Evolutionary conservation across 257 asterid species (phyloP).

Genomic region (Fraxinus cuspidata): DNA sequence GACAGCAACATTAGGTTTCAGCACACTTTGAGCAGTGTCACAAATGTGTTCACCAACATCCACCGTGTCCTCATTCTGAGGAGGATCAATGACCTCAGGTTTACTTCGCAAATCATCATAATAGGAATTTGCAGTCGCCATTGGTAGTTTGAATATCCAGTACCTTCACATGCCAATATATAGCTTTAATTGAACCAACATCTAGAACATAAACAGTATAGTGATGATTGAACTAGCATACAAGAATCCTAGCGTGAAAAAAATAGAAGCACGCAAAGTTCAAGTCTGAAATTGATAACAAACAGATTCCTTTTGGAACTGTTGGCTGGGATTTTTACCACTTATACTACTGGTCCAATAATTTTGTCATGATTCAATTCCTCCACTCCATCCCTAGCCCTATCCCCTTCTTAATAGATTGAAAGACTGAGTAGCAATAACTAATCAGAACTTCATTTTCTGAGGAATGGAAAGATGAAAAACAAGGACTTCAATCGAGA

Average conservation of each 20-base stretch:
- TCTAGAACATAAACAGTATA: not conserved
- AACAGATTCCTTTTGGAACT: not conserved
- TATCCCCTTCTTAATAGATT: not conserved
- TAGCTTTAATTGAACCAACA: not conserved
- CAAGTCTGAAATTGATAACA: not conserved
- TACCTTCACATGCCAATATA: slow-evolving; percentile 27
- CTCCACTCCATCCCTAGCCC: not conserved
- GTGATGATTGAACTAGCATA: not conserved
- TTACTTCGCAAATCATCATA: slow-evolving; percentile 36
- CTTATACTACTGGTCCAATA: not conserved
- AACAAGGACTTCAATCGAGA: not conserved
- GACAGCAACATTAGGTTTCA: slow-evolving; percentile 38
- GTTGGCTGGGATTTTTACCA: not conserved
- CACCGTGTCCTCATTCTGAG: slow-evolving; percentile 29
- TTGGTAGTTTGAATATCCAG: slow-evolving; percentile 18
- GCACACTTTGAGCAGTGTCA: slow-evolving; percentile 26
- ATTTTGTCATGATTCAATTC: not conserved
- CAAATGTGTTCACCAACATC: slow-evolving; percentile 33
- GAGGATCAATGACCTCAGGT: slow-evolving; percentile 47
- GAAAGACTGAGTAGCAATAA: not conserved
- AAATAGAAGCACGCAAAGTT: not conserved
- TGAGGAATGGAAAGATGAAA: not conserved
- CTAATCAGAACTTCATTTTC: not conserved
- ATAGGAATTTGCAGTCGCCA: slow-evolving; percentile 46
- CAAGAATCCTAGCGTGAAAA: not conserved